Evolutionary conservation across 2,329 filamentous ascomycete species (phyloP).

Genomic region (Alternaria consortialis): DNA sequence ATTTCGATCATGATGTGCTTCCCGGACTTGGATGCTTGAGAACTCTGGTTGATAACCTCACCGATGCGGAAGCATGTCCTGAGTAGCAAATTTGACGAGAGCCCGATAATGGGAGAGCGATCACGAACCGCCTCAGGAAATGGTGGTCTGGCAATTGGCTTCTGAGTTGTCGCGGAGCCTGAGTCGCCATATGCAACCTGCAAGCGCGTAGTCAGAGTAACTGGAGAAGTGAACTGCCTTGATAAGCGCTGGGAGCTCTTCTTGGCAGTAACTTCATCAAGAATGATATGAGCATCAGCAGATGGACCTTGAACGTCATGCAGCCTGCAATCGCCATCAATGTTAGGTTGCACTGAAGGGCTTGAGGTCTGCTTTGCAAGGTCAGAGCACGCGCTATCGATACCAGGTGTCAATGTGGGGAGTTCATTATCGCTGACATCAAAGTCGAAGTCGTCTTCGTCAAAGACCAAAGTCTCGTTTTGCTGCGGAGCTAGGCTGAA

Average conservation of each 20-base stretch:
- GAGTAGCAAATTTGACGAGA: slow-evolving; percentile 59
- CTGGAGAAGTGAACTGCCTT: slow-evolving; percentile 35
- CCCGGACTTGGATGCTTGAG: slow-evolving; percentile 57
- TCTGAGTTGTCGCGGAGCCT: slow-evolving; percentile 18
- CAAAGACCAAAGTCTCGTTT: background rate
- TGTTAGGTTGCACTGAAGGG: slow-evolving; percentile 2
- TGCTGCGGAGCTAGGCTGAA: background rate
- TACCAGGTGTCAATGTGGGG: slow-evolving; percentile 21
- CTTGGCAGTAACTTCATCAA: background rate
- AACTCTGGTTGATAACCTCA: slow-evolving; percentile 65
- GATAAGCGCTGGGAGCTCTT: slow-evolving; percentile 4
- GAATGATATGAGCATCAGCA: background rate
- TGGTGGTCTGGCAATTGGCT: slow-evolving; percentile 60
- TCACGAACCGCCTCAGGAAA: slow-evolving; percentile 63
- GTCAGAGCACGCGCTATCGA: background rate
- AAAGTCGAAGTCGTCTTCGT: slow-evolving; percentile 29
- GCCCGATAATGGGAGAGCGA: slow-evolving; percentile 63
- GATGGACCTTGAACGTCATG: background rate
- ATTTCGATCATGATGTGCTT: slow-evolving; percentile 66
- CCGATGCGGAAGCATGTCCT: slow-evolving; percentile 71
- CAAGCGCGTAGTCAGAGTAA: slow-evolving; percentile 30
- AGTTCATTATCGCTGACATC: slow-evolving; percentile 39
- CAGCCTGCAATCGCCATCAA: background rate
- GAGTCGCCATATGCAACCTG: slow-evolving; percentile 16
- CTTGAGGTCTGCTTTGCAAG: slow-evolving; percentile 1